Base-by-base conservation (phyloP, 345 rosid species). In the Aegle marmelos region DNA sequence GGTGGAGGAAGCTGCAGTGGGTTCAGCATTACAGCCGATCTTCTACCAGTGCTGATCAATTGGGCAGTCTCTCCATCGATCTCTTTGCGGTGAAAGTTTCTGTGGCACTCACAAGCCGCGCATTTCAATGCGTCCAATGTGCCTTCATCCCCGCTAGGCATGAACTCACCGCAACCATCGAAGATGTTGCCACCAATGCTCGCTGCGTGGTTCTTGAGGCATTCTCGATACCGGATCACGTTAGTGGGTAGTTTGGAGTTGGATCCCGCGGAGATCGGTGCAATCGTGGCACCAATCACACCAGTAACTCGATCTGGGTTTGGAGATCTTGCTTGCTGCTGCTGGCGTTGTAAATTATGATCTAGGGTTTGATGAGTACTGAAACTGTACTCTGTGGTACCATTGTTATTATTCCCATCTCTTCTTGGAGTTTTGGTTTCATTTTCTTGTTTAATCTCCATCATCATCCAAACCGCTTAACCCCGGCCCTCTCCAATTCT, bases 101-200 rank as follows among this genome's bases (percentile, higher is more conserved):
- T 91, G 90, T 95, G 99, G 78, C 99, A 95, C 14, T 90, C 90
- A 70, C 99, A 95, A 67, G 99, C 99, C 9, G 97, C 98, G 58
- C 99, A 95, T 81, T 89, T 89, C 50, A 95, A 87, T 75, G 98
- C 96, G 74, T 90, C 98, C 1, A 90, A 70, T 0, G 90, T 84
- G 28, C 98, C 97, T n/a, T 89, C 98, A 57, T 91, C 94, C 0
- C 99, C 98, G 8, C 97, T 88, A 0, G 99, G 97, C 98, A 95
- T 93, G 86, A 95, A 95, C 94, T 95, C 99, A 2, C 98, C 96
- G 60, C 99, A 95, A 6, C 99, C 99, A 33, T 95, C 99, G 81
- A 79, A 85, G 21, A 94, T 88, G 30, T 87, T 92, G 4, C 99
- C 98, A 10, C 99, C 99, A 45, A 92, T 85, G 77, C 72, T 89